phyloP scores from a whole-genome alignment of 1,284 basidiomycete species.

The Boletus mariae region DNA sequence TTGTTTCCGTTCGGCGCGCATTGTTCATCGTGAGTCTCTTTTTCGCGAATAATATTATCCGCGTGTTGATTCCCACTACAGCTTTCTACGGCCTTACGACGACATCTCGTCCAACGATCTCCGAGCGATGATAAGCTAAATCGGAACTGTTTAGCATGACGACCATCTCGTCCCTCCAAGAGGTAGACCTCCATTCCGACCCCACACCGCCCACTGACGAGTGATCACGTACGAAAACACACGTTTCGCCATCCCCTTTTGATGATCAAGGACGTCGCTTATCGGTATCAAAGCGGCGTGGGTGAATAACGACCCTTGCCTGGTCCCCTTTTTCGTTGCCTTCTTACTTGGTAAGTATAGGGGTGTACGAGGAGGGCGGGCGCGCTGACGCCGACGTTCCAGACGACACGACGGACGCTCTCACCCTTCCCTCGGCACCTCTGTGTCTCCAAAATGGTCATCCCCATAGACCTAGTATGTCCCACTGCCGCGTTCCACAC shows the following conservation, averaged over 20 bases:
- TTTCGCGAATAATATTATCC: background rate
- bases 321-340: background rate
- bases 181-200: background rate
- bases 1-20: background rate
- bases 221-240: background rate
- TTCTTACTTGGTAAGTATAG: background rate
- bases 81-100: too few species aligned
- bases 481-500: background rate
- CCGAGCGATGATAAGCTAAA: background rate
- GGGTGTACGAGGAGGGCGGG: background rate
- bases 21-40: background rate
- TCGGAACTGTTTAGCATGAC: background rate
- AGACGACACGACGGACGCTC: background rate
- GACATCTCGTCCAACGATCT: background rate
- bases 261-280: background rate
- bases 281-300: background rate
- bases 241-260: background rate
- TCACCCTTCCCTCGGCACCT: background rate
- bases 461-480: background rate
- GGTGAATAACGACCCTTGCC: background rate
- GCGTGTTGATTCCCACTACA: too few species aligned
- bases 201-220: background rate
- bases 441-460: background rate
- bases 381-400: background rate
- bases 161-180: background rate